Evolutionary conservation across 441 rosid species (phyloP).

Genomic region (Adansonia grandidieri): DNA sequence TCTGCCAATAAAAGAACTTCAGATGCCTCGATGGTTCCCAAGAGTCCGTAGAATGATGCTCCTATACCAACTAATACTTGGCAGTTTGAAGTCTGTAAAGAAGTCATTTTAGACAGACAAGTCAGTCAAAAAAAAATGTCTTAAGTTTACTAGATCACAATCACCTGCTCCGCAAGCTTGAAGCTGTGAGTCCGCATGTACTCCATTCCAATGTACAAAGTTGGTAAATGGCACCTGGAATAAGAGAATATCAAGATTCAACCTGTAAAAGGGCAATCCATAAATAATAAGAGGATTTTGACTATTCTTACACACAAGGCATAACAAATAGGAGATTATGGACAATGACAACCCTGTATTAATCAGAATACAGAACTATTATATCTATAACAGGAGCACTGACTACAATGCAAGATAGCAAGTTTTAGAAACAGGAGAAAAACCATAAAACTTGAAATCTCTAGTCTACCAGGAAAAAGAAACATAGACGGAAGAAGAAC

Average conservation of each 20-base stretch:
- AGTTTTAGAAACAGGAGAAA: conserved; percentile 15
- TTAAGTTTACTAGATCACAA: conserved; percentile 17
- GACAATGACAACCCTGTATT: not conserved
- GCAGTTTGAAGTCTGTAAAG: not conserved
- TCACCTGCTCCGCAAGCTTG: conserved; percentile 97
- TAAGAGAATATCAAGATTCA: conserved; percentile 78
- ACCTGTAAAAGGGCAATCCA: conserved; percentile 62
- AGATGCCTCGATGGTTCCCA: not conserved
- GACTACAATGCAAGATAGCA: not conserved
- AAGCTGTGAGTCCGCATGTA: conserved; percentile 96
- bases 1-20: not conserved
- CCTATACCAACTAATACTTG: not conserved
- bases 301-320: conserved; percentile 26
- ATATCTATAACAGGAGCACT: not conserved
- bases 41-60: not conserved
- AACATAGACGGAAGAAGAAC: not conserved
- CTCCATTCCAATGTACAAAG: conserved; percentile 98
- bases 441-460: not conserved
- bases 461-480: not conserved
- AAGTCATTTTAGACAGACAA: not conserved
- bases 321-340: not conserved
- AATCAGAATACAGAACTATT: conserved; percentile 2
- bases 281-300: conserved; percentile 54
- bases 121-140: conserved; percentile 4
- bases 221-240: conserved; percentile 98